phyloP scores from a whole-genome alignment of 257 asterid genomes.

The Catharanthus roseus region DNA sequence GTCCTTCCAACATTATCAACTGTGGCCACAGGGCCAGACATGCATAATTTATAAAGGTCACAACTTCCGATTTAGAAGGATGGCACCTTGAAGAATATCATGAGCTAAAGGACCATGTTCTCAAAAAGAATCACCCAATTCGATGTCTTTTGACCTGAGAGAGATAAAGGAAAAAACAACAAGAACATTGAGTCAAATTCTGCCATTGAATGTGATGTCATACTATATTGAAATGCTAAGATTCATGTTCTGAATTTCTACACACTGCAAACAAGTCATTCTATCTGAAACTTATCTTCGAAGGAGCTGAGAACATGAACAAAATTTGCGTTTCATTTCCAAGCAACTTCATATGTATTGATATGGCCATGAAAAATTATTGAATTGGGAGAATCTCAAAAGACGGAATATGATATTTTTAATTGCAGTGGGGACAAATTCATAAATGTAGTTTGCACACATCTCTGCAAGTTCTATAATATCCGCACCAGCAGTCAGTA shows the following conservation, averaged over 20 bases:
- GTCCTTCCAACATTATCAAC: slow-evolving; percentile 43
- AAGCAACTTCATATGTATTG: not conserved
- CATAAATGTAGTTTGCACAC: not conserved
- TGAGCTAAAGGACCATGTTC: slow-evolving; percentile 19
- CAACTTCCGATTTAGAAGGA: slow-evolving; percentile 30
- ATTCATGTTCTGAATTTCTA: not conserved
- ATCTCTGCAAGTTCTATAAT: not conserved
- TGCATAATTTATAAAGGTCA: slow-evolving; percentile 58
- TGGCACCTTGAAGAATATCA: slow-evolving; percentile 26
- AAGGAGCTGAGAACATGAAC: not conserved
- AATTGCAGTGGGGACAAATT: not conserved
- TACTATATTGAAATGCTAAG: not conserved
- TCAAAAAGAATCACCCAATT: not conserved
- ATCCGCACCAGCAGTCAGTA: not conserved
- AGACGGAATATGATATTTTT: not conserved
- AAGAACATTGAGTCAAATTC: not conserved
- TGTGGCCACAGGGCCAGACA: slow-evolving; percentile 83
- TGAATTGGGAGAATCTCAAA: not conserved
- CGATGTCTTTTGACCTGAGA: slow-evolving; percentile 7
- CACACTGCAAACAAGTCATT: not conserved
- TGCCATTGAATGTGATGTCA: not conserved
- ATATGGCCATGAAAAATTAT: not conserved
- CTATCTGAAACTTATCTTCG: not conserved
- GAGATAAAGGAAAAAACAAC: slow-evolving; percentile 2
- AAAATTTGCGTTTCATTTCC: not conserved